Conservation (phyloP, 257 asterid genomes). For the Eucommia ulmoides region DNA sequence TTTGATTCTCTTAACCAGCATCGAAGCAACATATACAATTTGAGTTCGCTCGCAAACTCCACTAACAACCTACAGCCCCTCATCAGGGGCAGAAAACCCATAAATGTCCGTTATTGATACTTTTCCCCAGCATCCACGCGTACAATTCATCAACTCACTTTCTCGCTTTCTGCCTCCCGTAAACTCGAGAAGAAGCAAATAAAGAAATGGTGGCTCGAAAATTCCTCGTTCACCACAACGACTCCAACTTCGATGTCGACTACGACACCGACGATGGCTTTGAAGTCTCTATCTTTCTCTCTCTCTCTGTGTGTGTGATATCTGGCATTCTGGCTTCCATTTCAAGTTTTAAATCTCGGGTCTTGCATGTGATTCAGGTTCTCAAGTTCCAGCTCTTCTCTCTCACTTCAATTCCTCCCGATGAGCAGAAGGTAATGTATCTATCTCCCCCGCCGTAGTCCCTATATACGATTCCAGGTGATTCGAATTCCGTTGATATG, state of each 20-base stretch:
- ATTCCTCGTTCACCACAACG: conserved; percentile 48
- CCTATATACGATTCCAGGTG: too few species aligned
- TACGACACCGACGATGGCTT: conserved; percentile 87
- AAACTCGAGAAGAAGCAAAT: too few species aligned
- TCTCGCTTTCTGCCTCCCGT: too few species aligned
- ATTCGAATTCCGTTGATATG: not conserved
- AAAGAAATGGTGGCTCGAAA: conserved; percentile 61
- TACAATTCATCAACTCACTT: too few species aligned
- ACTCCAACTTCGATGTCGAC: conserved; percentile 58
- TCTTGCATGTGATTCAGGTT: conserved; percentile 33
- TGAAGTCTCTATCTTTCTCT: conserved; percentile 36
- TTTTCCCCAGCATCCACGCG: too few species aligned
- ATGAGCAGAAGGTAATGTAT: conserved; percentile 57
- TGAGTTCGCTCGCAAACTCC: too few species aligned
- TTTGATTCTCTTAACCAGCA: too few species aligned
- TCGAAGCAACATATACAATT: too few species aligned
- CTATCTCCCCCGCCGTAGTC: too few species aligned
- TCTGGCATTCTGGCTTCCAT: conserved; percentile 2
- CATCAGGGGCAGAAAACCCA: too few species aligned
- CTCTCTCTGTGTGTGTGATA: conserved; percentile 4
- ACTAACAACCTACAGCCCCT: too few species aligned
- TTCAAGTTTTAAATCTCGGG: conserved; percentile 11
- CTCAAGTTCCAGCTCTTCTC: conserved; percentile 86
- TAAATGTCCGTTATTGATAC: too few species aligned
- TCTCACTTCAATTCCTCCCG: conserved; percentile 80